Percentiles rank a stretch among this genome's conserved stretches.
Conservation (phyloP, 495 filamentous ascomycete species). For the Bathelium albidoporum region DNA sequence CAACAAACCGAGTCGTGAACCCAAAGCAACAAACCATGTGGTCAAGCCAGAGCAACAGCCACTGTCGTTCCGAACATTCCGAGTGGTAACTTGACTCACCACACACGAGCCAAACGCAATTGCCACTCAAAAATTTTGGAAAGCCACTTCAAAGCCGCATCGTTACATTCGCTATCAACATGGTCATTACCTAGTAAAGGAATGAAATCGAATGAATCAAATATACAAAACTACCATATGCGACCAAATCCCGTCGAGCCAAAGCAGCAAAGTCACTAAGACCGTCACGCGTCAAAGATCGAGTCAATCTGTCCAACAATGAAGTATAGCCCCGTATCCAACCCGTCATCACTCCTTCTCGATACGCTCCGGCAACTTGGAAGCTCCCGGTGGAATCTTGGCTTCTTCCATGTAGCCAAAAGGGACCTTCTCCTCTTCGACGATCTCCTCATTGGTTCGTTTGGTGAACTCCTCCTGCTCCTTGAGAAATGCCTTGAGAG, state of each 20-base stretch:
- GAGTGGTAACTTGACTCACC: not conserved
- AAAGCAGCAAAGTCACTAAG: not conserved
- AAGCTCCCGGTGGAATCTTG: conserved; percentile 19
- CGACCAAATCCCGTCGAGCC: not conserved
- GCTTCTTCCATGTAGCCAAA: conserved; percentile 38
- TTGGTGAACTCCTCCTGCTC: conserved; percentile 46
- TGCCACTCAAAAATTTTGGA: not conserved
- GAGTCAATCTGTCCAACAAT: not conserved
- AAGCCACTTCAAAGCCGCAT: not conserved
- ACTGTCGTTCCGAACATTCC: not conserved
- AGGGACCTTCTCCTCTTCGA: conserved; percentile 44
- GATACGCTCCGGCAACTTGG: conserved; percentile 3
- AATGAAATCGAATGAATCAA: too few relatives aligned
- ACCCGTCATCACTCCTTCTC: not conserved
- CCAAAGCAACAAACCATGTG: not conserved
- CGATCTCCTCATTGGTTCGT: conserved; percentile 47
- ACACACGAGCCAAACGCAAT: not conserved
- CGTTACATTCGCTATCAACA: not conserved
- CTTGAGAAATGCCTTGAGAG: conserved; percentile 33
- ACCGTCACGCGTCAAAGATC: not conserved
- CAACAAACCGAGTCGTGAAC: not conserved
- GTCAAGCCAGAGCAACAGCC: not conserved
- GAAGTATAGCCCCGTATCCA: not conserved
- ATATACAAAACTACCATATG: too few relatives aligned
- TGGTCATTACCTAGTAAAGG: not conserved